phyloP scores from a whole-genome alignment of 2,329 filamentous ascomycete species.

The Penicillium sp. region DNA sequence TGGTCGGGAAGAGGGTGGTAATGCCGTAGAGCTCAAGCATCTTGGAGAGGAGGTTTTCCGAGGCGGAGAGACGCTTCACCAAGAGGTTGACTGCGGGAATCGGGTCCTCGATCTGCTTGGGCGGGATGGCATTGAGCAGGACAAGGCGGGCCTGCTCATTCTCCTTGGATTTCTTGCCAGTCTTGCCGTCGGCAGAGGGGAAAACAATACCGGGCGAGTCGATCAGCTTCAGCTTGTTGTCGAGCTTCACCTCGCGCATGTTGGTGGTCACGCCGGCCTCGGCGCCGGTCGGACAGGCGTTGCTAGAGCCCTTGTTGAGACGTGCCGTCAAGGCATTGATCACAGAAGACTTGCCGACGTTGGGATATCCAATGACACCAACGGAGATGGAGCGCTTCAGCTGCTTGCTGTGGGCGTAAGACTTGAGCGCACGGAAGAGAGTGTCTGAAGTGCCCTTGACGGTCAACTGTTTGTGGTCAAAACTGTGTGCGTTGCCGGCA shows the following conservation, averaged over 20 bases:
- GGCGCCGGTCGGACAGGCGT: constrained; percentile 79
- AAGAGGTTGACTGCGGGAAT: constrained; percentile 80
- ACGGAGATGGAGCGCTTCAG: constrained; percentile 87
- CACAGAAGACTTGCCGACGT: constrained; percentile 93
- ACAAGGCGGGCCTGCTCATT: constrained; percentile 76
- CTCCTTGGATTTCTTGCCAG: constrained; percentile 56
- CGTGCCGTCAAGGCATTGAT: constrained; percentile 86
- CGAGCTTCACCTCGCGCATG: constrained; percentile 84
- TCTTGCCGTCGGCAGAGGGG: constrained; percentile 54
- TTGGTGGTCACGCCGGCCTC: constrained; percentile 90
- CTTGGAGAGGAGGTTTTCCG: constrained; percentile 69
- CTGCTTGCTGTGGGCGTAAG: constrained; percentile 75
- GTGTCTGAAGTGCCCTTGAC: constrained; percentile 79
- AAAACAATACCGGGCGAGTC: constrained; percentile 95
- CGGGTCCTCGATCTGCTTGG: constrained; percentile 90
- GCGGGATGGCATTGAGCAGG: constrained; percentile 85
- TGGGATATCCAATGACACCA: constrained; percentile 91
- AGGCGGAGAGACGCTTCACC: constrained; percentile 71
- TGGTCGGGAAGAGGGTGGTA: constrained; percentile 65
- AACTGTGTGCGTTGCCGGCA: constrained; percentile 79
- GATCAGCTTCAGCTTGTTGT: constrained; percentile 87
- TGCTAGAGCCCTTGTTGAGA: constrained; percentile 58
- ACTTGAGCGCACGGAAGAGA: constrained; percentile 84
- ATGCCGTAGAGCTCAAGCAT: constrained; percentile 80
- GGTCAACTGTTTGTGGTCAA: constrained; percentile 86